Evolutionary conservation across 257 asterid genomes (phyloP), one percentile per base, ranked within the genome.

Genomic region (Petunia axillaris): DNA sequence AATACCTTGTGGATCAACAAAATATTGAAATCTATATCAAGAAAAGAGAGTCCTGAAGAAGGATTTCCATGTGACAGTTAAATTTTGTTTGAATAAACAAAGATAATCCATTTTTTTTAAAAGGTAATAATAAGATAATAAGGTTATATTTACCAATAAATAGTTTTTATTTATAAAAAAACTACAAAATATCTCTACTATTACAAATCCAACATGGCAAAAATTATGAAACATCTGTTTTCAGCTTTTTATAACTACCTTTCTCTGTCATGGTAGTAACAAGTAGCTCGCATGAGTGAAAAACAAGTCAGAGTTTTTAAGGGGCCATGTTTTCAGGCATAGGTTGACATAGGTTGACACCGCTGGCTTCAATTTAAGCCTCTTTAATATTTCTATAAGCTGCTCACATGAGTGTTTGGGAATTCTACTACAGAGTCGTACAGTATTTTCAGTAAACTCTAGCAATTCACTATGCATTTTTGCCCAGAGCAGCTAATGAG

Each of bases 181-280:
- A 68, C 2, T 43, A n/a, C n/a, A 8, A 16, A 43, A 43, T 7
- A n/a, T n/a, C 57, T 7, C 40, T 43, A 68, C 16, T 16, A 43
- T 8, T n/a, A 68, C 40, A 66, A 66, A 66, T 43, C 55, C 57
- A 68, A 68, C 57, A 67, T 67, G 55, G 14, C 10, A 52, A 67
- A 11, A 66, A 8, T 25, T 4, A 43, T 2, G 15, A 8, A 67
- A 43, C 39, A 67, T 68, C 44, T 43, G 55, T 44, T 68, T 66
- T 68, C 15, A 68, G 57, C 57, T 41, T 68, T 68, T 68, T 16
- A 37, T 16, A 41, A 8, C 8, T n/a, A 66, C 39, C 4, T n/a
- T 68, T 39, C 55, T 68, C 55, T 68, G 76, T n/a, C 2, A n/a
- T 15, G 55, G 39, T 68, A 68, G 76, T 68, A 68, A 68, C 57